phyloP scores from a whole-genome alignment of 306 rosid species.

The Acacia melanoxylon region DNA sequence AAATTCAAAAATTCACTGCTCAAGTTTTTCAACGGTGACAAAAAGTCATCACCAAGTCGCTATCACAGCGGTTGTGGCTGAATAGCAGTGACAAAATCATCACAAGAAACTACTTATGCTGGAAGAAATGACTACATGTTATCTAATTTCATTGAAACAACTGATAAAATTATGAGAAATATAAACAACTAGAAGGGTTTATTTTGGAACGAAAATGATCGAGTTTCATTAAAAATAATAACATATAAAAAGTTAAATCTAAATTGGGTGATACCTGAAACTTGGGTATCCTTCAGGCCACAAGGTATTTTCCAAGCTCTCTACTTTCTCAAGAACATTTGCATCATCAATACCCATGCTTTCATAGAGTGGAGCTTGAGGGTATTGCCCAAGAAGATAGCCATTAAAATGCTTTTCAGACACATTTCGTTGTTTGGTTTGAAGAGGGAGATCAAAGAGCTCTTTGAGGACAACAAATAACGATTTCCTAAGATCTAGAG shows the following conservation, averaged over 20 bases:
- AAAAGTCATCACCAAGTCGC: too few relatives aligned
- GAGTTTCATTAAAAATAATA: neutral
- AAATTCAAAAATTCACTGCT: too few relatives aligned
- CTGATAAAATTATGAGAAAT: too few relatives aligned
- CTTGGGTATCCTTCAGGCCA: neutral
- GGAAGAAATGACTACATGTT: too few relatives aligned
- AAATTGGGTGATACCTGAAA: neutral
- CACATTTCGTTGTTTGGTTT: neutral
- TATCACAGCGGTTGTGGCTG: too few relatives aligned
- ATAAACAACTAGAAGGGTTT: too few relatives aligned
- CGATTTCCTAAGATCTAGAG: constrained; percentile 39
- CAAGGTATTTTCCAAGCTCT: neutral
- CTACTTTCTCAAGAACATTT: neutral
- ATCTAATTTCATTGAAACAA: too few relatives aligned
- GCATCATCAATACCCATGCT: neutral
- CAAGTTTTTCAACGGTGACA: too few relatives aligned
- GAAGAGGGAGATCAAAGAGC: constrained; percentile 50
- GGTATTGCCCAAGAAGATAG: neutral
- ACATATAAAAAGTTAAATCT: neutral
- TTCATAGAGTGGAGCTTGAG: neutral
- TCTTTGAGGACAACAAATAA: constrained; percentile 43
- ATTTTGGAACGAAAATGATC: too few relatives aligned
- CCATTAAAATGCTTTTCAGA: neutral
- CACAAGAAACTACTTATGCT: too few relatives aligned
- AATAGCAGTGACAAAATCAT: neutral